These are phyloP conservation scores for Candida tammaniensis DNA, from an alignment of 805 yeast species.

Conservation along the genomic window DNA sequence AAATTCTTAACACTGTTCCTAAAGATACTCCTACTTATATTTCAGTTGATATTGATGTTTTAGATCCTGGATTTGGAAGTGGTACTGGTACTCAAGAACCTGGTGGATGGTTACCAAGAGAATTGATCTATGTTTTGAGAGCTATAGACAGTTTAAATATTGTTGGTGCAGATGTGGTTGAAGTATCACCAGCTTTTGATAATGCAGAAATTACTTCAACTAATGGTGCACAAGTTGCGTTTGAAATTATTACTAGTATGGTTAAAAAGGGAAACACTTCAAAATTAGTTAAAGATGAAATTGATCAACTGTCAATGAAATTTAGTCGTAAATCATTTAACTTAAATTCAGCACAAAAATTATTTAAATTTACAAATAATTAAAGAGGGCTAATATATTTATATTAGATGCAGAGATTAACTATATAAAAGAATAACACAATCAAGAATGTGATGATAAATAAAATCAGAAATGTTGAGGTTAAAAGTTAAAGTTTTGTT, in stretches of 20 bases:
- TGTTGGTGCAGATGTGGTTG: constrained; percentile 58
- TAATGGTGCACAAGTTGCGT: constrained; percentile 70
- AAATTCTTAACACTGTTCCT: constrained; percentile 55
- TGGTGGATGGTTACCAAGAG: constrained; percentile 58
- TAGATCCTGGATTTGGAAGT: constrained; percentile 57
- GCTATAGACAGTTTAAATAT: constrained; percentile 42
- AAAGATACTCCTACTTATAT: constrained; percentile 67
- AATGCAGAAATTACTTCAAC: constrained; percentile 63
- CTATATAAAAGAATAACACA: constrained; percentile 1
- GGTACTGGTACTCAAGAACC: constrained; percentile 62
- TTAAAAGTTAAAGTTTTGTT: constrained; percentile 50
- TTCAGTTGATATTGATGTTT: constrained; percentile 71
- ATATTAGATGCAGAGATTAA: constrained; percentile 13
- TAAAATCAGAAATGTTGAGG: no score
- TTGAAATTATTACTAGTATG: constrained; percentile 71
- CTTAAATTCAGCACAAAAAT: not conserved
- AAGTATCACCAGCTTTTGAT: constrained; percentile 64
- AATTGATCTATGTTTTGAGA: constrained; percentile 47
- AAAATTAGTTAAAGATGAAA: constrained; percentile 9
- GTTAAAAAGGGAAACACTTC: constrained; percentile 49
- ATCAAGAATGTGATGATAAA: no score
- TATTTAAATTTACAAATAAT: constrained; percentile 1
- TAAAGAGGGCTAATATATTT: constrained; percentile 2
- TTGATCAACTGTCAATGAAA: constrained; percentile 3
- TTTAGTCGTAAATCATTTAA: not conserved